Conservation (phyloP, 169 alveolate genomes). For the Plasmodium knowlesi region DNA sequence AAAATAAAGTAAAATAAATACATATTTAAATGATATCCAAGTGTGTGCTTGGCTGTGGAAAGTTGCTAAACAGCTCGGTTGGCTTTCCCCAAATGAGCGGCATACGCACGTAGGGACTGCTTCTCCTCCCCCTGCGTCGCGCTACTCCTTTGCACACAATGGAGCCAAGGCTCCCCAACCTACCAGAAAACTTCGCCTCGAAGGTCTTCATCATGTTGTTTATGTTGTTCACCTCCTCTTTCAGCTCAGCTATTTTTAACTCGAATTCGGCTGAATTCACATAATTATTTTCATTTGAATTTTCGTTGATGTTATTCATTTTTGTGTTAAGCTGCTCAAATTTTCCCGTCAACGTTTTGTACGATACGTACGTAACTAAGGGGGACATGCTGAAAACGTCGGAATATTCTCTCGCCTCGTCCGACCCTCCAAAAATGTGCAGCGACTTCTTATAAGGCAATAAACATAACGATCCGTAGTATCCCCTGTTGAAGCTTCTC, state of each 20-base stretch:
- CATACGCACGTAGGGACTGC: not conserved
- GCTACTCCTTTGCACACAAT: not conserved
- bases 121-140: not conserved
- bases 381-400: slow-evolving; percentile 73
- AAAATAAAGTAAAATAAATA: not conserved
- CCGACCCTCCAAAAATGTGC: slow-evolving; percentile 66
- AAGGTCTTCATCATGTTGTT: slow-evolving; percentile 63
- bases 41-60: not conserved
- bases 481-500: slow-evolving; percentile 52
- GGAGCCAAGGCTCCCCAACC: not conserved
- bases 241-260: slow-evolving; percentile 42
- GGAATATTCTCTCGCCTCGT: slow-evolving; percentile 25
- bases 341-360: slow-evolving; percentile 39
- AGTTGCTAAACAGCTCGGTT: not conserved
- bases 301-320: slow-evolving; percentile 20
- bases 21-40: not conserved
- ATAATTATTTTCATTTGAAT: slow-evolving; percentile 1
- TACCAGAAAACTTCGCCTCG: slow-evolving; percentile 58
- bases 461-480: slow-evolving; percentile 67
- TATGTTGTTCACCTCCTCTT: slow-evolving; percentile 42
- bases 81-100: not conserved
- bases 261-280: slow-evolving; percentile 39
- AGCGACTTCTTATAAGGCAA: slow-evolving; percentile 69
- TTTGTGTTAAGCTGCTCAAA: slow-evolving; percentile 27
- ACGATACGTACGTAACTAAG: slow-evolving; percentile 62